Conservation (phyloP, 129 eudicot genomes). For the Pulicaria dysenterica region DNA sequence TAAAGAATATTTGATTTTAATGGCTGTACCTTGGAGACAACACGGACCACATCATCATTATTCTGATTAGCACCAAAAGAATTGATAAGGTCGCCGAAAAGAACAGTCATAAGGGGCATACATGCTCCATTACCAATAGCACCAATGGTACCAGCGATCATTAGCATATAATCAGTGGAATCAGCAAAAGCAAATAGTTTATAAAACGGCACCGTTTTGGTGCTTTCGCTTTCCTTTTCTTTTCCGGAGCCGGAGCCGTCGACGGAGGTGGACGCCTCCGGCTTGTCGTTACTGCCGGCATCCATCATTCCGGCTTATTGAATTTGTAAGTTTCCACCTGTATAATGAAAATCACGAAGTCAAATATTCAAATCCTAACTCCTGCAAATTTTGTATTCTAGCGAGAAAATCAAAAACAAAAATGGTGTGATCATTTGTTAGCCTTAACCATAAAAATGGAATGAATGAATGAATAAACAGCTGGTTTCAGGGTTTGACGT, state of each 20-base stretch:
- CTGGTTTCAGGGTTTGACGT: conserved; percentile 16
- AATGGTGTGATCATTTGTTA: neutral
- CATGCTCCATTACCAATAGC: conserved; percentile 22
- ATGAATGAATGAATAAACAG: conserved; percentile 26
- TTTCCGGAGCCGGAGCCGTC: neutral
- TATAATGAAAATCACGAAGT: neutral
- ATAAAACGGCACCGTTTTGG: conserved; percentile 5
- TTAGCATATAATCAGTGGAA: conserved; percentile 14
- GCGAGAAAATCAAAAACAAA: conserved; percentile 5
- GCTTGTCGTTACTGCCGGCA: neutral
- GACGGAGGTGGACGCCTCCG: conserved; percentile 7
- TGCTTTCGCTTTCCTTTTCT: neutral
- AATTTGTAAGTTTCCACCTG: conserved; percentile 8
- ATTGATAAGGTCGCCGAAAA: conserved; percentile 13
- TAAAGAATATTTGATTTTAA: neutral
- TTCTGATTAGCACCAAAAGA: conserved; percentile 19
- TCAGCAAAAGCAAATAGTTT: conserved; percentile 28
- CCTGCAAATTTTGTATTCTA: neutral
- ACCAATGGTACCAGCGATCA: conserved; percentile 21
- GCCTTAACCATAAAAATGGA: conserved; percentile 7
- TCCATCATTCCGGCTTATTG: neutral
- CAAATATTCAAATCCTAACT: neutral
- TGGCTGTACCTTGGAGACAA: conserved; percentile 7
- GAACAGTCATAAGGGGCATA: conserved; percentile 10
- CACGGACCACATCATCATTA: conserved; percentile 1